Base-by-base conservation (phyloP, 768 basidiomycete species). In the Mycena vulgaris region DNA sequence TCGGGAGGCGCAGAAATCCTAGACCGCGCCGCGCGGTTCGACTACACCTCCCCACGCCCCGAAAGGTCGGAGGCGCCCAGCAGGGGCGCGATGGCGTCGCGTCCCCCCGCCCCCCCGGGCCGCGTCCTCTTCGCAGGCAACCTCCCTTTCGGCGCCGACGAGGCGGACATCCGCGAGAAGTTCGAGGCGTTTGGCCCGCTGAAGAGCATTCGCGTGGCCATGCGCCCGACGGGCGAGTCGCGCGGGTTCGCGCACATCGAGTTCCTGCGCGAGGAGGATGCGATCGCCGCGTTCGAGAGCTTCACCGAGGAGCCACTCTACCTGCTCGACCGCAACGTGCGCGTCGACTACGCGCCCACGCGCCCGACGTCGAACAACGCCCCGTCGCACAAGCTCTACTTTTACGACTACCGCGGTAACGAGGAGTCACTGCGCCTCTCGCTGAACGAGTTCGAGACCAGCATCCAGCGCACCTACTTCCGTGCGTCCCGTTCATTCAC, bases 171-270 rank as follows among this genome's bases (percentile, higher is more conserved):
- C 14, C 65, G 77, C 45, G 80, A 83, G 5, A 78, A 81, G 21
- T 86, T 89, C 72, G 76, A 74, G 25, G 75, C 80, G 28, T 89
- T 85, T 72, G 89, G 89, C 10, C 66, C 77, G 25, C 68, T 90
- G 45, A 64, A 64, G 40, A 71, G 65, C 17, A 73, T 89, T 48
- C 77, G 77, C 39, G 55, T 90, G 78, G 81, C 72, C 30, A 72
- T 70, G 9, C 55, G 76, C 13, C 69, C 78, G 0, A 73, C 83
- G 17, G 89, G 89, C 10, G 69, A 79, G 39, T 60, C 79, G 14
- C 79, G 82, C 40, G 89, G 89, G 7, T 83, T 81, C 56, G 86
- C 80, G 17, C 88, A 88, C 68, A 69, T 90, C 42, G 79, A 83
- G 27, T 90, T 85, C 58, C 74, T 69, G 45, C 76, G 75, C 9